Base-by-base conservation (phyloP, 352 stramenopile species). In the Phytophthora pseudosyringae region DNA sequence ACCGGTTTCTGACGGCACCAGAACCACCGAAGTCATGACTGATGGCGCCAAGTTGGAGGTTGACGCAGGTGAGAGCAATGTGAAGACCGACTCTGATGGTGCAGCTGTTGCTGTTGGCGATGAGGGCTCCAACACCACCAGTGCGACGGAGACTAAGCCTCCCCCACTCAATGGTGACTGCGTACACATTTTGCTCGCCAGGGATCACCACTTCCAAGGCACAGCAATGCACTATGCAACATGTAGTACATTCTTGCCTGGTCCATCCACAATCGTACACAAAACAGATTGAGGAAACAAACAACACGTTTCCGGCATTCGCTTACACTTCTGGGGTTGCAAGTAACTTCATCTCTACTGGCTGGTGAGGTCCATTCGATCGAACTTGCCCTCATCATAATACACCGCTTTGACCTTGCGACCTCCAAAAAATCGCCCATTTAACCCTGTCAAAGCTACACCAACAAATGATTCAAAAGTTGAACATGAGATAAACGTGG, bases 381-480 rank as follows among this genome's bases (percentile, higher is more conserved):
- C 69, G 50, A 97, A 97, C 54, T 82, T 91, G 26, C 54, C 63
- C 16, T 97, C 90, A 43, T 97, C 88, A 60, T 89, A 98, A 32
- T 89, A 89, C 26, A 69, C 64, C 5, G 91, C 91, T 47, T 83
- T 78, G 4, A 98, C 88, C 33, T 94, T 89, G 11, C 91, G 79
- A 36, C 91, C 91, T 51, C 83, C 91, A 70, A 98, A 97, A 71
- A 96, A 98, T 29, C 91, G 81, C 6, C 86, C 85, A 59, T 94
- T 90, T 54, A 98, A 77, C 25, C 88, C 91, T 49, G 78, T 65
- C 38, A 93, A 68, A 32, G 90, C 90, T 95, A 55, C 3, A 63
- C 39, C 3, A 40, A 1, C 18, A 10, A 13, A 69, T 5, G 21
- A 28, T 59, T 21, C 21, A 26, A 36, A 44, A 48, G 9, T 15